Evolutionary conservation across 2,329 filamentous ascomycete genomes (phyloP), one percentile per base, ranked within the genome.

Genomic region (Paramyrothecium roridum): DNA sequence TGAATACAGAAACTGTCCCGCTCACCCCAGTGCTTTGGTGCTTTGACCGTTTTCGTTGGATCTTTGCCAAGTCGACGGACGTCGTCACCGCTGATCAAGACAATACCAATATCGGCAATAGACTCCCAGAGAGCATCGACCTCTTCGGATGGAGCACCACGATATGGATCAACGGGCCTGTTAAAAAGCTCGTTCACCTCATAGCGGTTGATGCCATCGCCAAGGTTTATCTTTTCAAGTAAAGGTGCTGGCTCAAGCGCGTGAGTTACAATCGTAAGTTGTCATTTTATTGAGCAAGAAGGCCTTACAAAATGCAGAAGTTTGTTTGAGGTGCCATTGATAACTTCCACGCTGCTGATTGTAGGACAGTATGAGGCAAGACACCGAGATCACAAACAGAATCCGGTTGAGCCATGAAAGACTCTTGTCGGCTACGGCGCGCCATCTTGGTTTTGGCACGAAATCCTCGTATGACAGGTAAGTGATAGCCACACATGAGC

Each of bases 1-100:
- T 20, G 8, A 48, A 17, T 7, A 19, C 46, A 48, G 46, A 48
- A 8, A 21, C 6, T 48, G 4, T 6, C 19, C 22, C 33, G 4
- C 48, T 30, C 26, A 50, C 48, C 48, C 48, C 48, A 50, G n/a
- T 50, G 21, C 21, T 50, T 50, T 50, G 48, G 26, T 50, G 48
- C 48, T 33, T 50, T 50, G 48, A 50, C 48, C n/a, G 48, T 50
- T 50, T 50, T 50, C 26, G 48, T 11, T 22, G 48, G 48, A 50
- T 50, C 48, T 33, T 50, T 50, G 23, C 48, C 48, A 26, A 50
- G 48, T 33, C 48, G 48, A n/a, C 17, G 48, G 19, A 50, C 48
- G 48, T 50, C 48, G 21, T 33, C 26, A n/a, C 48, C 21, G 22
- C 48, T 50, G 21, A 33, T 50, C 48, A 50, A 30, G 21, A 50